These are phyloP conservation scores for Lolium perenne DNA, from an alignment of 176 grass and related monocot genomes.

Conservation along the genomic window DNA sequence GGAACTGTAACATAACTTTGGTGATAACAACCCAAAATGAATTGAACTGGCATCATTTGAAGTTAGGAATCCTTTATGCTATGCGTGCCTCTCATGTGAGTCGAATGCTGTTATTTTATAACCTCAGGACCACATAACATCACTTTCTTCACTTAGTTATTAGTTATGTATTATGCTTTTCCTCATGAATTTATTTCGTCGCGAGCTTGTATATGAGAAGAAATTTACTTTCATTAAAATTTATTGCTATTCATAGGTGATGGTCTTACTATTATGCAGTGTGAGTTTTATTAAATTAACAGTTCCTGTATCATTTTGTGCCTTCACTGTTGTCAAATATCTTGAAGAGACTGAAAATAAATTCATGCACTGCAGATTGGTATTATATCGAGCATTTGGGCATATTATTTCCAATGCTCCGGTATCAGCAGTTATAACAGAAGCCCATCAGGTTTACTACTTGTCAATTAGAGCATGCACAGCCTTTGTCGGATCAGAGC, in stretches of 20 bases:
- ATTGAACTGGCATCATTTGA: not conserved
- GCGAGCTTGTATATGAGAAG: conserved; percentile 1
- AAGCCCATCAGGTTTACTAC: conserved; percentile 71
- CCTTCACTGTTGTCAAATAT: conserved; percentile 17
- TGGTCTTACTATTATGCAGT: conserved; percentile 29
- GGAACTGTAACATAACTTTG: conserved; percentile 10
- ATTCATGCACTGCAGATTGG: conserved; percentile 53
- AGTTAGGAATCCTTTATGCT: conserved; percentile 9
- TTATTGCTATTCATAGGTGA: conserved; percentile 15
- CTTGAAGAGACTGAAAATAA: conserved; percentile 31
- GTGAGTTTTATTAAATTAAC: conserved; percentile 27
- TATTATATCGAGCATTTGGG: conserved; percentile 78
- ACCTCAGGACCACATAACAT: conserved; percentile 8
- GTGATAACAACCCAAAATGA: conserved; percentile 7
- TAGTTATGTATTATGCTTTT: conserved; percentile 11
- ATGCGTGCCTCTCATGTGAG: not conserved
- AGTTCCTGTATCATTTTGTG: conserved; percentile 23
- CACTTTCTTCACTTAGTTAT: conserved; percentile 23
- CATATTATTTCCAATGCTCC: conserved; percentile 88
- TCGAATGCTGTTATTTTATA: conserved; percentile 12
- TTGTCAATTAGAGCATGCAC: conserved; percentile 12
- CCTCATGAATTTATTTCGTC: conserved; percentile 24
- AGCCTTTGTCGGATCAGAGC: conserved; percentile 9
- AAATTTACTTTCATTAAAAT: conserved; percentile 25
- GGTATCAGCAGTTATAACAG: conserved; percentile 75